Conservation (phyloP, 2,329 filamentous ascomycete species). For the Pochonia chlamydosporia region DNA sequence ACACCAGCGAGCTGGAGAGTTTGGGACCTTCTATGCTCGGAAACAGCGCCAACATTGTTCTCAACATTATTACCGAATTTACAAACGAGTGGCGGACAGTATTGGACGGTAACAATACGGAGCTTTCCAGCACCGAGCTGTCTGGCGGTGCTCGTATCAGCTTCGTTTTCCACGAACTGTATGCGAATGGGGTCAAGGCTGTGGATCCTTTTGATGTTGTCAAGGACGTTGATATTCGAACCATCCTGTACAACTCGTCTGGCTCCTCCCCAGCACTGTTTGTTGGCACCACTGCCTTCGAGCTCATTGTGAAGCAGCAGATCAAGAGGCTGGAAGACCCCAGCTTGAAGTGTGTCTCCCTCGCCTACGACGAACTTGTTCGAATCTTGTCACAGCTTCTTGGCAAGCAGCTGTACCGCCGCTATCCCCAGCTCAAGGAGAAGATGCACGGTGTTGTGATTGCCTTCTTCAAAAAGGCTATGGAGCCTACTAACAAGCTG, state of each 20-base stretch:
- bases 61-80: slow-evolving; percentile 99
- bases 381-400: slow-evolving; percentile 89
- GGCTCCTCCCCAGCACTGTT: slow-evolving; percentile 94
- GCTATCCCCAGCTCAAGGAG: slow-evolving; percentile 93
- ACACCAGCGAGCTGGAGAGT: slow-evolving; percentile 71
- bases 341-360: slow-evolving; percentile 91
- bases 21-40: slow-evolving; percentile 93
- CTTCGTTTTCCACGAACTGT: slow-evolving; percentile 98
- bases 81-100: slow-evolving; percentile 96
- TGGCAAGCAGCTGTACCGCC: slow-evolving; percentile 80
- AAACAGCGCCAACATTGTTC: slow-evolving; percentile 91
- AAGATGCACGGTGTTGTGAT: slow-evolving; percentile 94
- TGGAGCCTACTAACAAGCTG: slow-evolving; percentile 97
- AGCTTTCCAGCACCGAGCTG: slow-evolving; percentile 88
- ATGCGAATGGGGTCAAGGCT: slow-evolving; percentile 94
- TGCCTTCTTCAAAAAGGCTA: slow-evolving; percentile 92
- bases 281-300: slow-evolving; percentile 96
- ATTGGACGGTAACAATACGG: slow-evolving; percentile 92
- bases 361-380: slow-evolving; percentile 96
- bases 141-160: slow-evolving; percentile 97
- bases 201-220: slow-evolving; percentile 96
- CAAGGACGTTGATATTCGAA: slow-evolving; percentile 96
- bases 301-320: slow-evolving; percentile 97
- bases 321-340: slow-evolving; percentile 96
- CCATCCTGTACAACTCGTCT: slow-evolving; percentile 97